Percentiles rank a stretch among this genome's conserved stretches.
These are phyloP conservation scores for Vitis cinerea DNA, from an alignment of 164 flowering plant genomes.

Conservation along the genomic window DNA sequence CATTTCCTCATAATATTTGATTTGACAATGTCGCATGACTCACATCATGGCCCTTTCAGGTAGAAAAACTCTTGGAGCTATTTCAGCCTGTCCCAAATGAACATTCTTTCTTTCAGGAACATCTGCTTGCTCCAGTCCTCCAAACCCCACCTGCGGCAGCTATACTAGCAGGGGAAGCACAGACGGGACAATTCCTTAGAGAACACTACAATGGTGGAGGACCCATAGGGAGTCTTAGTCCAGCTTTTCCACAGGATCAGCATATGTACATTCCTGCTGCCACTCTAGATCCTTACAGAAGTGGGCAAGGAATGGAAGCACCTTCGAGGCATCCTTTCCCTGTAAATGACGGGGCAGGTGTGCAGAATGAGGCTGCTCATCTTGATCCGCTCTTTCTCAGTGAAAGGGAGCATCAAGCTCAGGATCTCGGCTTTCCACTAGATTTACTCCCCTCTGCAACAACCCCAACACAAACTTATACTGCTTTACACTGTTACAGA, in stretches of 20 bases:
- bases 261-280: no score
- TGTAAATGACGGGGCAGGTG: not conserved
- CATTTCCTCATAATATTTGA: conserved; percentile 3
- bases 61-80: conserved; percentile 39
- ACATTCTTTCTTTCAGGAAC: conserved; percentile 13
- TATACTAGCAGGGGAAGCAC: no score
- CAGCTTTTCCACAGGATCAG: conserved; percentile 21
- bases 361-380: conserved; percentile 3
- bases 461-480: no score
- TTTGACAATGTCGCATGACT: conserved; percentile 1
- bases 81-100: conserved; percentile 8
- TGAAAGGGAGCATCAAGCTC: conserved; percentile 37
- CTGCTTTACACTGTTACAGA: no score
- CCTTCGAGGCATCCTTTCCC: conserved; percentile 21
- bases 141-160: no score
- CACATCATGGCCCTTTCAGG: conserved; percentile 36
- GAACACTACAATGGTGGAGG: no score
- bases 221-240: conserved; percentile 12
- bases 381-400: conserved; percentile 31
- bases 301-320: not conserved
- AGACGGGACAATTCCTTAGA: no score
- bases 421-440: conserved; percentile 17
- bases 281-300: no score
- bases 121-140: conserved; percentile 1
- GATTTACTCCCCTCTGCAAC: no score